phyloP scores from a whole-genome alignment of 805 yeast genomes.

The Saccharomycopsis vini region DNA sequence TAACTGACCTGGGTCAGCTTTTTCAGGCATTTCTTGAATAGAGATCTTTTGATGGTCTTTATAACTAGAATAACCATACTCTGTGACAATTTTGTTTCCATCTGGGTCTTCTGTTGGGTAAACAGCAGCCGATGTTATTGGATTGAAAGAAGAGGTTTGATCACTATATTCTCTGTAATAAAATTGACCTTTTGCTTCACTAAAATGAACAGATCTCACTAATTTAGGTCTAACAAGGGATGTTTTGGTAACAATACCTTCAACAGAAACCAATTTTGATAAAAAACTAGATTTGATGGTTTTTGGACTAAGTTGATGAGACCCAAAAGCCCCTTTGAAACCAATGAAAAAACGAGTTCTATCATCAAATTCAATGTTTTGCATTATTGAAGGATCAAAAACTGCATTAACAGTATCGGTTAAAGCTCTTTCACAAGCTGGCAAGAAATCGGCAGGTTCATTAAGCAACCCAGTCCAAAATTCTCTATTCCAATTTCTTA shows the following conservation, averaged over 20 bases:
- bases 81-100: slow-evolving; percentile 81
- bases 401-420: slow-evolving; percentile 70
- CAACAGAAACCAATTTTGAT: slow-evolving; percentile 77
- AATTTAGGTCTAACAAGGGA: slow-evolving; percentile 91
- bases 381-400: slow-evolving; percentile 51
- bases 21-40: slow-evolving; percentile 95
- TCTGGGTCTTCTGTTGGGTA: slow-evolving; percentile 91
- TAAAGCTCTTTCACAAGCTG: slow-evolving; percentile 83
- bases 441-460: slow-evolving; percentile 75
- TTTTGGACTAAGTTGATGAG: slow-evolving; percentile 79
- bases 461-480: slow-evolving; percentile 71
- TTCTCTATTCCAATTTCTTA: slow-evolving; percentile 71
- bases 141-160: slow-evolving; percentile 83
- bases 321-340: slow-evolving; percentile 87
- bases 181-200: slow-evolving; percentile 73
- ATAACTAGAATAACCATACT: slow-evolving; percentile 86
- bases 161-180: slow-evolving; percentile 90
- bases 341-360: slow-evolving; percentile 64
- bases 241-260: slow-evolving; percentile 92
- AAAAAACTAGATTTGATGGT: slow-evolving; percentile 69
- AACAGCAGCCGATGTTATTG: slow-evolving; percentile 71
- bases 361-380: slow-evolving; percentile 44
- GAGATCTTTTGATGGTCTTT: slow-evolving; percentile 90
- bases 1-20: slow-evolving; percentile 95
- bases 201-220: slow-evolving; percentile 85